Evolutionary conservation across 495 filamentous ascomycete genomes (phyloP).

Genomic region (Amphirosellinia nigrospora): DNA sequence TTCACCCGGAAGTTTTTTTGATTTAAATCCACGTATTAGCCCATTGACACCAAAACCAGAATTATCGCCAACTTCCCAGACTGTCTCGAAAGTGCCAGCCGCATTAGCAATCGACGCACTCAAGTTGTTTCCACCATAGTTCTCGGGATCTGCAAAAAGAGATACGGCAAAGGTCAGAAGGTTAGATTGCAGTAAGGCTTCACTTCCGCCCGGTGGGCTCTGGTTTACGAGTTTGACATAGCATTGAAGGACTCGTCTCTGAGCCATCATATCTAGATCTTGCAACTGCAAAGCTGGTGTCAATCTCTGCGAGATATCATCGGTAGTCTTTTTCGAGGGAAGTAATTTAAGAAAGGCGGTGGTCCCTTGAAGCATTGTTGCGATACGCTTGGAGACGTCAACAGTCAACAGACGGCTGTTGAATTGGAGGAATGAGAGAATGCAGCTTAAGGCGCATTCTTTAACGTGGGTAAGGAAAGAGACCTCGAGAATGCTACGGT

Average conservation of each 20-base stretch:
- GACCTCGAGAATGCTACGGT: conserved; percentile 81
- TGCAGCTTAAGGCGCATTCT: conserved; percentile 91
- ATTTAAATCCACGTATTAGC: conserved; percentile 76
- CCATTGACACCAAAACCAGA: conserved; percentile 92
- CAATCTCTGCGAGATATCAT: conserved; percentile 85
- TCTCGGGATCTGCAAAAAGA: conserved; percentile 92
- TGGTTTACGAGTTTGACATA: conserved; percentile 89
- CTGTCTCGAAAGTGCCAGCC: conserved; percentile 84
- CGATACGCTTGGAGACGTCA: conserved; percentile 92
- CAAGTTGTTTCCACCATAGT: conserved; percentile 79
- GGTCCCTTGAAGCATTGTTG: conserved; percentile 94
- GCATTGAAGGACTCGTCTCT: conserved; percentile 90
- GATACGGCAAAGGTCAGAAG: conserved; percentile 90
- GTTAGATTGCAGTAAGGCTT: conserved; percentile 88
- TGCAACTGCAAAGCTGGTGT: conserved; percentile 87
- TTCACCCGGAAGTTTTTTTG: conserved; percentile 72
- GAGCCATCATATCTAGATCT: conserved; percentile 92
- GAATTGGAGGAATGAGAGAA: conserved; percentile 91
- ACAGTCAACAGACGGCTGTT: conserved; percentile 90
- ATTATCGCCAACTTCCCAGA: conserved; percentile 96
- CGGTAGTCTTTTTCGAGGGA: conserved; percentile 82
- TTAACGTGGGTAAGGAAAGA: conserved; percentile 94
- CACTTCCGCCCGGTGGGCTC: conserved; percentile 78
- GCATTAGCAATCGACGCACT: conserved; percentile 92
- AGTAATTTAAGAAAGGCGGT: conserved; percentile 84